phyloP scores from a whole-genome alignment of 73 alveolate species.

The Loxodes magnus region DNA sequence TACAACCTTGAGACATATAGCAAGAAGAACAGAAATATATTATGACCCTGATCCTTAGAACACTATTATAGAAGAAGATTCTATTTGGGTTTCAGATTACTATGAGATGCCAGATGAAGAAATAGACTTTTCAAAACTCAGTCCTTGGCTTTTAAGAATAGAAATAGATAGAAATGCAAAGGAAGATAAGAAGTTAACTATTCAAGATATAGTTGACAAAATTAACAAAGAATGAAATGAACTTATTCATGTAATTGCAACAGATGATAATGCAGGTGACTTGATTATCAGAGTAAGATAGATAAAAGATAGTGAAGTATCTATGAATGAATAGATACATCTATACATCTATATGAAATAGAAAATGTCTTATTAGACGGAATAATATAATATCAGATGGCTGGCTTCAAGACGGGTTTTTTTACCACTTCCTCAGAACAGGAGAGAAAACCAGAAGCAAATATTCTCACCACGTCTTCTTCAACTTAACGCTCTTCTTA shows the following conservation, averaged over 20 bases:
- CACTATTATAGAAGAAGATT: slow-evolving; percentile 76
- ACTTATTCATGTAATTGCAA: slow-evolving; percentile 36
- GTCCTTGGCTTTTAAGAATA: slow-evolving; percentile 87
- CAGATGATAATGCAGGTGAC: slow-evolving; percentile 60
- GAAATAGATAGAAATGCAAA: slow-evolving; percentile 49
- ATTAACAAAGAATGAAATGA: slow-evolving; percentile 34
- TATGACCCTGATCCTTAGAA: slow-evolving; percentile 93
- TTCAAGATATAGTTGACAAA: slow-evolving; percentile 56
- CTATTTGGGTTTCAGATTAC: slow-evolving; percentile 52
- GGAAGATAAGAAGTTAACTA: slow-evolving; percentile 35
- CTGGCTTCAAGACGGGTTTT: too few species aligned
- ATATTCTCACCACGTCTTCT: too few species aligned
- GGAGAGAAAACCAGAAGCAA: too few species aligned
- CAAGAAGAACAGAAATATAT: slow-evolving; percentile 65
- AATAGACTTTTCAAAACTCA: slow-evolving; percentile 24
- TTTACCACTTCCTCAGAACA: too few species aligned
- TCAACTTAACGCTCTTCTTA: too few species aligned
- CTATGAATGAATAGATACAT: too few species aligned
- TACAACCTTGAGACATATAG: slow-evolving; percentile 81
- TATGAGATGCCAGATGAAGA: slow-evolving; percentile 50
- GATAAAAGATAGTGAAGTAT: slow-evolving; percentile 29
- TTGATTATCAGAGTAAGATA: slow-evolving; percentile 62
- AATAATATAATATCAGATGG: too few species aligned
- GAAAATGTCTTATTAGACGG: too few species aligned
- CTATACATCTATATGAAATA: too few species aligned